These are phyloP conservation scores for Agrocybe chaxingu DNA, from an alignment of 768 basidiomycete species.

Conservation along the genomic window DNA sequence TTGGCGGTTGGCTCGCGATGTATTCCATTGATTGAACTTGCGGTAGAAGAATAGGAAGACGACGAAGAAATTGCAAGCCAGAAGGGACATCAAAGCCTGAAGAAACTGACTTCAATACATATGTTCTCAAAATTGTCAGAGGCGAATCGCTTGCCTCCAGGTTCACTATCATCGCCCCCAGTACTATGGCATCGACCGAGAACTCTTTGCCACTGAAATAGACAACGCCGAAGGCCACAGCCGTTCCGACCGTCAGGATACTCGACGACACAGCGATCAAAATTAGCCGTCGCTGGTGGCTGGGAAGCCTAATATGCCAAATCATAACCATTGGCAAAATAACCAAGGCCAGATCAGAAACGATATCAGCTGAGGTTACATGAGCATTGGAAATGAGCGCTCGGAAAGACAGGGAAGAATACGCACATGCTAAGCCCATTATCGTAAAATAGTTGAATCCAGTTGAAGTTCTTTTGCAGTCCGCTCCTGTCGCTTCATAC, in stretches of 20 bases:
- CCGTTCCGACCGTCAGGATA: neutral
- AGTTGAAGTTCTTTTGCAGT: too few relatives aligned
- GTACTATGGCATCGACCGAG: neutral
- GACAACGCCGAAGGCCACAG: neutral
- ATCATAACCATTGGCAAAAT: neutral
- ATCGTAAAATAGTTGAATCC: neutral
- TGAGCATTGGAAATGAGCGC: neutral
- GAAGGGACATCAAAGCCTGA: neutral
- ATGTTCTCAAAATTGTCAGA: too few relatives aligned
- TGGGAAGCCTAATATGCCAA: neutral
- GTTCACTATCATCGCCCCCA: neutral
- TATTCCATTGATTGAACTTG: neutral
- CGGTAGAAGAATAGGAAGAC: conserved; percentile 1
- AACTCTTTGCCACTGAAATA: neutral
- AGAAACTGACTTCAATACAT: neutral
- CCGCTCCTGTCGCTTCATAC: neutral
- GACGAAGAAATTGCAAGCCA: neutral
- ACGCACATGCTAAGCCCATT: neutral
- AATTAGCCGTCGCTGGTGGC: neutral
- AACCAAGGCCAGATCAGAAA: neutral
- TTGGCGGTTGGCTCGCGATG: conserved; percentile 9
- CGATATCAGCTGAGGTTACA: neutral
- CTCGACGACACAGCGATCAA: neutral
- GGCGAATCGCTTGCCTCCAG: neutral
- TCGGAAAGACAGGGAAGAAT: neutral